Conservation (phyloP, 352 stramenopile species). For the Pythium inflatum region DNA sequence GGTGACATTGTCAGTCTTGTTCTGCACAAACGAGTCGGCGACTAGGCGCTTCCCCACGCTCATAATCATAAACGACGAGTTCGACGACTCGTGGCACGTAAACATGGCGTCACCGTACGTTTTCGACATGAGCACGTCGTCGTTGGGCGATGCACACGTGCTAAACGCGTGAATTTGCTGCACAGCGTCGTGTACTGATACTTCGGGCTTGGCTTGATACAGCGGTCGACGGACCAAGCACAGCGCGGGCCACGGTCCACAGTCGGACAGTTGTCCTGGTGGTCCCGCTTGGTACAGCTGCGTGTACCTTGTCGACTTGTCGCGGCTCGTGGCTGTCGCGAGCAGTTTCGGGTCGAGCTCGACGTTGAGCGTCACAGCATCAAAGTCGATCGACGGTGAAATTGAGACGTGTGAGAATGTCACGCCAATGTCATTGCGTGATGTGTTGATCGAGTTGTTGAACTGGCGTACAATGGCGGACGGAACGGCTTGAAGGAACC, state of each 20-base stretch:
- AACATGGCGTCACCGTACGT: background rate
- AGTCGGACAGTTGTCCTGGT: background rate
- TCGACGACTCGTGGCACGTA: background rate
- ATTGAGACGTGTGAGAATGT: constrained; percentile 14
- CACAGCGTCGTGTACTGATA: background rate
- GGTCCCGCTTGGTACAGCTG: background rate
- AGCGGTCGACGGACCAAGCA: background rate
- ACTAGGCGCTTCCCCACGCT: background rate
- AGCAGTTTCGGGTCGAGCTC: constrained; percentile 20
- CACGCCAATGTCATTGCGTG: background rate
- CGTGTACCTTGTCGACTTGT: constrained; percentile 10
- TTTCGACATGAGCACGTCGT: background rate
- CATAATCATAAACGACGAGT: constrained; percentile 5
- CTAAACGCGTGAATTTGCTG: background rate
- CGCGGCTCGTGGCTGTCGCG: background rate
- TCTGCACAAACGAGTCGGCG: background rate
- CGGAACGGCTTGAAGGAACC: constrained; percentile 1
- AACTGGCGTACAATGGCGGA: background rate
- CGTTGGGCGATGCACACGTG: background rate
- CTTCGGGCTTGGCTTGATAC: background rate
- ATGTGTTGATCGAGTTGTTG: constrained; percentile 2
- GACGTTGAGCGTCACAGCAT: constrained; percentile 24
- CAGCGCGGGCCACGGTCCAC: constrained; percentile 5
- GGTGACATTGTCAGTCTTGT: background rate
- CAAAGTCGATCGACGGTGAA: constrained; percentile 20